Base-by-base conservation (phyloP, 2,329 filamentous ascomycete species). In the Aspergillus sojae region DNA sequence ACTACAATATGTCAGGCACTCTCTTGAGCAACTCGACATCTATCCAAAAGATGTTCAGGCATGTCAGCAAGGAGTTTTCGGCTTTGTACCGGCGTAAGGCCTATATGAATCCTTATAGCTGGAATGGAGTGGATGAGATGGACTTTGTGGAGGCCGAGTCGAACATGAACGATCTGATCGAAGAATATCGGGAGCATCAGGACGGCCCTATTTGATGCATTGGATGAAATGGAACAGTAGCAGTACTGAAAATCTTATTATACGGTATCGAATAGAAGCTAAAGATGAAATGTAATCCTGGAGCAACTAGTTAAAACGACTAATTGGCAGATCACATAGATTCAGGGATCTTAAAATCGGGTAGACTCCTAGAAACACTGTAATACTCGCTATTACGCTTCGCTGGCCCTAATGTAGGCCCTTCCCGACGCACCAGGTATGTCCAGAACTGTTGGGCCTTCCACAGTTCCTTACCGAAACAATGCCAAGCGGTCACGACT, bases 71-170 rank as follows among this genome's bases (percentile, higher is more conserved):
- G 83, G 95, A 98, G 86, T 99, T 99, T 89, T 93, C 91, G 84
- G 94, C 94, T 81, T 98, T 99, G 95, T 99, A 98, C 91, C 89
- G 94, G 85, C 93, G 95, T 86, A 99, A 98, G 92, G 95, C 95
- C 89, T 99, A 99, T 93, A 92, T 99, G 89, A 95, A 98, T 88
- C 99, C 95, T 95, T 99, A 98, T 86, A 99, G 95, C 89, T 93
- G 94, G 79, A 95, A 99, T 89, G 95, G 95, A 85, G 98, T 99
- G 95, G 95, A 99, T 84, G 34, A 36, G 14, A 14, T 36, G 14
- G 34, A 36, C 2, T 16, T 36, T 36, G 6, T 16, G 34, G 34
- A 98, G 88, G 95, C 95, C 74, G 95, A 99, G 90, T 96, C 92
- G 84, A 99, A 99, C 88, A 98, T 99, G 95, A 98, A 98, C 87